These are phyloP conservation scores for Amniculicola lignicola DNA, from an alignment of 495 filamentous ascomycete genomes.

Conservation along the genomic window DNA sequence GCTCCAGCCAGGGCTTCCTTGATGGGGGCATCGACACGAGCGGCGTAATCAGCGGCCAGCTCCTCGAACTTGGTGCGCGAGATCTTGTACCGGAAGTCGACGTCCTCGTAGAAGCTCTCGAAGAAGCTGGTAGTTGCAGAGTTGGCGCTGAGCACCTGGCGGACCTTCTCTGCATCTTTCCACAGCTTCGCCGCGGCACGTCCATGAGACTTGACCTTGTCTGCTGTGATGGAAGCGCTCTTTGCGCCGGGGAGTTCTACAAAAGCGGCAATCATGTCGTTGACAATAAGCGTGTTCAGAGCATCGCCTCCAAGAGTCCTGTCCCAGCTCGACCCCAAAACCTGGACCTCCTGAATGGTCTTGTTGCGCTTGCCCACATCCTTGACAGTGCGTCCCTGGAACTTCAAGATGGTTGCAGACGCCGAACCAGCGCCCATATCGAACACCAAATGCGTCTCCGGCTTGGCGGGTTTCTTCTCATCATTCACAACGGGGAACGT, in stretches of 20 bases:
- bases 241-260: slow-evolving; percentile 67
- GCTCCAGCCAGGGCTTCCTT: slow-evolving; percentile 71
- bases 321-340: slow-evolving; percentile 85
- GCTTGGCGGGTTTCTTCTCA: slow-evolving; percentile 80
- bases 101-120: slow-evolving; percentile 82
- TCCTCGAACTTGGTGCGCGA: slow-evolving; percentile 79
- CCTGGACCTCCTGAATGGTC: slow-evolving; percentile 87
- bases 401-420: slow-evolving; percentile 86
- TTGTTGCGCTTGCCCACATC: slow-evolving; percentile 94
- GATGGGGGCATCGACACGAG: slow-evolving; percentile 66
- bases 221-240: slow-evolving; percentile 56
- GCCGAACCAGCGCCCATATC: slow-evolving; percentile 99
- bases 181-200: slow-evolving; percentile 81
- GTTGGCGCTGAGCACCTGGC: slow-evolving; percentile 93
- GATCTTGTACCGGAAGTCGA: slow-evolving; percentile 91
- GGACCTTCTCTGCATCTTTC: slow-evolving; percentile 83
- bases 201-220: slow-evolving; percentile 67
- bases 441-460: slow-evolving; percentile 89
- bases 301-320: slow-evolving; percentile 84
- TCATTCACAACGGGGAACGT: slow-evolving; percentile 81
- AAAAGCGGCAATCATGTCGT: slow-evolving; percentile 82
- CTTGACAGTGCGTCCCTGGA: slow-evolving; percentile 86
- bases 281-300: slow-evolving; percentile 79
- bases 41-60: slow-evolving; percentile 64
- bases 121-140: slow-evolving; percentile 74